A percentile compares a stretch with the other conserved stretches of the same genome.
Conservation (phyloP, 352 stramenopile species). For the Globisporangium emineosum region DNA sequence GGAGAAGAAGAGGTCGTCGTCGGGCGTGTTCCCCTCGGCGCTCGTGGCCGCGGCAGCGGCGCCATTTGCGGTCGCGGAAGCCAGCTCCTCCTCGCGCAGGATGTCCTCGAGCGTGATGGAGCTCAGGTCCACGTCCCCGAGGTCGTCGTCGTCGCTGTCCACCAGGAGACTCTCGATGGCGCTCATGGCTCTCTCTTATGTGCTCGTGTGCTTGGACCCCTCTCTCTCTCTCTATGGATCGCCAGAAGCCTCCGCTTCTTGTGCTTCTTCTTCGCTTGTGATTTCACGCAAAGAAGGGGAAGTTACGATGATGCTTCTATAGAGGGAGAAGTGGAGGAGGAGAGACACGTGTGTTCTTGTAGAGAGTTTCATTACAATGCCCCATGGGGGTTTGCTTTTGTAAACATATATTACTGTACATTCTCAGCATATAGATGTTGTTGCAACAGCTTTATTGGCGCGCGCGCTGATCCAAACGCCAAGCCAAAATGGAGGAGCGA, state of each 20-base stretch:
- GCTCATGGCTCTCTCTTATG: constrained; percentile 26
- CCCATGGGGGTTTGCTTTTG: not conserved
- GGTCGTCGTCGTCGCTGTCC: constrained; percentile 67
- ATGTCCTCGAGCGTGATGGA: constrained; percentile 74
- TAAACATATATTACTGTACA: not conserved
- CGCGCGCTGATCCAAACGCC: not conserved
- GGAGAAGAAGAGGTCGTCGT: constrained; percentile 70
- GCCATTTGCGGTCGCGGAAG: constrained; percentile 23
- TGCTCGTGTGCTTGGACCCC: not conserved
- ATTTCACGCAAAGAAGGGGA: not conserved
- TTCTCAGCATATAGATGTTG: not conserved
- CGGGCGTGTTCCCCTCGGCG: constrained; percentile 18
- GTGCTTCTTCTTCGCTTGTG: not conserved
- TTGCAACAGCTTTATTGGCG: not conserved
- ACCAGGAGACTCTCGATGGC: constrained; percentile 54
- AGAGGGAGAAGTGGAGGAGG: not conserved
- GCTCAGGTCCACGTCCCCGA: constrained; percentile 60
- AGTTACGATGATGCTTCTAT: not conserved
- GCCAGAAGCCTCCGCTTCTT: not conserved
- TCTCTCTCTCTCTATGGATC: not conserved
- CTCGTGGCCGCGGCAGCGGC: constrained; percentile 5
- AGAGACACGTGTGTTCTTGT: too few relatives aligned
- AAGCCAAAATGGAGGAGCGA: constrained; percentile 12
- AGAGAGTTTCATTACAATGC: not conserved
- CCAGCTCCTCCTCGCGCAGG: constrained; percentile 63